Evolutionary conservation across 2,329 filamentous ascomycete species (phyloP), one percentile per base, ranked within the genome.

Genomic region (Proliferodiscus dingleyae): DNA sequence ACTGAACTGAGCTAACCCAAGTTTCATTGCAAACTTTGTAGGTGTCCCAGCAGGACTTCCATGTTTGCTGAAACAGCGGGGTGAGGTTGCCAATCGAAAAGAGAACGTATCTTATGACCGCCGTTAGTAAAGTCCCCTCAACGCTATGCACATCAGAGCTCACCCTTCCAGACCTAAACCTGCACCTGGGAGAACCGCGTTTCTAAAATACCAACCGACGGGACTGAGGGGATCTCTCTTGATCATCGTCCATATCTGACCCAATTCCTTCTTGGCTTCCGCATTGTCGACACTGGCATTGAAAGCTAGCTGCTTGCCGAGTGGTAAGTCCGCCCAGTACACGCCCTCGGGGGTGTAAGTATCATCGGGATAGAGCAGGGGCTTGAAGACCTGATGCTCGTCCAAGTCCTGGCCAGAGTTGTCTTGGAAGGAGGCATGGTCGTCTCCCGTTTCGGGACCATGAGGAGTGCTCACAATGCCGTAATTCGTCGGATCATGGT

Each of bases 81-180:
- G 86, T 81, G 54, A 97, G 73, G 67, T 95, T 96, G 47, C 91
- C 91, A 57, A 97, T 96, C 52, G 90, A 96, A 75, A 97, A 97
- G 16, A 97, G 78, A 33, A 96, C 90, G 63, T 96, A 97, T 59
- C 89, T n/a, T 81, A 46, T 13, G 7, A 6, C 24, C 16, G 5
- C n/a, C 2, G 26, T 57, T 43, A 57, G 47, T 24, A 44, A 30
- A 16, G 36, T 6, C 19, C 24, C 33, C 39, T 24, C 15, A 15
- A 15, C 3, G 24, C 10, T 41, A 30, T 18, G 16, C 13, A 34
- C 9, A 1, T 18, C 11, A 22, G 30, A 13, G 65, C 71, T 50
- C 63, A 80, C 71, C 81, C 91, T 75, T 97, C 91, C 22, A 97
- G 78, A 64, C 89, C 85, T 41, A 97, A 80, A 64, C 91, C 91